Evolutionary conservation across 1,284 basidiomycete species (phyloP).

Genomic region (Veloporphyrellus conicus): DNA sequence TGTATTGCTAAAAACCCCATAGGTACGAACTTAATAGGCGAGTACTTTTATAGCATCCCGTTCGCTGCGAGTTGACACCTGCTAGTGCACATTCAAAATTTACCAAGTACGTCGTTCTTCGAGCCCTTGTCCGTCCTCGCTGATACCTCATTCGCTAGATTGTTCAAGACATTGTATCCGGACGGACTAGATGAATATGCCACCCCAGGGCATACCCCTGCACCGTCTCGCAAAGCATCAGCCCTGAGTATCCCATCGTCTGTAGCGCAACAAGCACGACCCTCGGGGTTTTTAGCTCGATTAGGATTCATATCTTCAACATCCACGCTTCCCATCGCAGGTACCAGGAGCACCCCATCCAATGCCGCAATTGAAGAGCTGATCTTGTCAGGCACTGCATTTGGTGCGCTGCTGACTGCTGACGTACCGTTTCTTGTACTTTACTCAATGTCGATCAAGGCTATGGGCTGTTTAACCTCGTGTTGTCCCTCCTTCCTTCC

Average conservation of each 20-base stretch:
- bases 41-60: conserved; percentile 23
- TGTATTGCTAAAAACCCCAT: conserved; percentile 4
- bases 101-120: conserved; percentile 46
- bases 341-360: conserved; percentile 21
- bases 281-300: conserved; percentile 37
- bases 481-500: conserved; percentile 69
- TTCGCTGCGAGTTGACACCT: conserved; percentile 10
- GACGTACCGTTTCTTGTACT: neutral
- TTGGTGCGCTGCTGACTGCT: conserved; percentile 43
- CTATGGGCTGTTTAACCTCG: conserved; percentile 71
- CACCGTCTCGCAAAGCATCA: conserved; percentile 41
- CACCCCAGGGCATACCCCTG: conserved; percentile 46
- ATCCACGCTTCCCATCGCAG: conserved; percentile 14
- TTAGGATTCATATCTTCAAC: conserved; percentile 28
- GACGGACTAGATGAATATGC: conserved; percentile 53
- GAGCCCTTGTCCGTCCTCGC: neutral
- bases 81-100: conserved; percentile 69
- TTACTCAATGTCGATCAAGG: conserved; percentile 33
- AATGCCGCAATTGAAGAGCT: conserved; percentile 66
- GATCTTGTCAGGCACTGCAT: conserved; percentile 68
- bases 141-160: conserved; percentile 34
- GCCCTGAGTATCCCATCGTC: conserved; percentile 23
- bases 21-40: conserved; percentile 62
- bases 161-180: conserved; percentile 72
- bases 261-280: conserved; percentile 22